Evolutionary conservation across 495 filamentous ascomycete genomes (phyloP).

Genomic region (Aspergillus mulundensis): DNA sequence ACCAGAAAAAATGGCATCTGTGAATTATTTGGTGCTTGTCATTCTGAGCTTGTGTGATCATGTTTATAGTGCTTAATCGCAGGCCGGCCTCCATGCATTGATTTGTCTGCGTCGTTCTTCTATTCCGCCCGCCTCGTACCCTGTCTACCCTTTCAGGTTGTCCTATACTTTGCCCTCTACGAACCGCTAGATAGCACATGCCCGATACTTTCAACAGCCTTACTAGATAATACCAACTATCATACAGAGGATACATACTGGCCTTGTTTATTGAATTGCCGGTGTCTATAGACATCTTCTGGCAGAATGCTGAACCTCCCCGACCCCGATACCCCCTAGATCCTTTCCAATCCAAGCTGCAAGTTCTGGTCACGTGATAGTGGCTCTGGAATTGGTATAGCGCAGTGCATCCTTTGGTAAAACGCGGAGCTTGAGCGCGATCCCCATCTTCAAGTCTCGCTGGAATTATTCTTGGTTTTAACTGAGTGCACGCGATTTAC

Average conservation of each 20-base stretch:
- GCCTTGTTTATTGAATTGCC: background rate
- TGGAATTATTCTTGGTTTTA: slow-evolving; percentile 6
- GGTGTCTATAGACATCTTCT: too few relatives aligned
- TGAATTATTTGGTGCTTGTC: background rate
- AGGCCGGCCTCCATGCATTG: slow-evolving; percentile 18
- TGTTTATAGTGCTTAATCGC: slow-evolving; percentile 20
- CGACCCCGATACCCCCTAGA: too few relatives aligned
- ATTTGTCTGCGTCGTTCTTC: slow-evolving; percentile 15
- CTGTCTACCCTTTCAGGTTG: background rate
- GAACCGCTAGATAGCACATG: background rate
- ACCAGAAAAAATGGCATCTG: slow-evolving; percentile 17
- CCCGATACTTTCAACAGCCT: background rate
- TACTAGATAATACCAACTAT: background rate
- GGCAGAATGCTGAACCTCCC: too few relatives aligned
- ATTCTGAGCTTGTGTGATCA: slow-evolving; percentile 16
- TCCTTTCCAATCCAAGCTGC: too few relatives aligned
- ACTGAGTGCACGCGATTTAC: background rate
- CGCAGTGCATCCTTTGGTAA: slow-evolving; percentile 26
- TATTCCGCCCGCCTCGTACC: background rate
- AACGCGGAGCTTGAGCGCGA: slow-evolving; percentile 33
- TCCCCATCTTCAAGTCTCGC: slow-evolving; percentile 16
- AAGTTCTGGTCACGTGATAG: slow-evolving; percentile 27
- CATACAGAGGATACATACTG: background rate
- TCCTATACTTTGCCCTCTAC: slow-evolving; percentile 2
- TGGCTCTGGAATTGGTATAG: slow-evolving; percentile 23